These are phyloP conservation scores for Penicillium sp. DNA, from an alignment of 2,329 filamentous ascomycete species.

Conservation along the genomic window DNA sequence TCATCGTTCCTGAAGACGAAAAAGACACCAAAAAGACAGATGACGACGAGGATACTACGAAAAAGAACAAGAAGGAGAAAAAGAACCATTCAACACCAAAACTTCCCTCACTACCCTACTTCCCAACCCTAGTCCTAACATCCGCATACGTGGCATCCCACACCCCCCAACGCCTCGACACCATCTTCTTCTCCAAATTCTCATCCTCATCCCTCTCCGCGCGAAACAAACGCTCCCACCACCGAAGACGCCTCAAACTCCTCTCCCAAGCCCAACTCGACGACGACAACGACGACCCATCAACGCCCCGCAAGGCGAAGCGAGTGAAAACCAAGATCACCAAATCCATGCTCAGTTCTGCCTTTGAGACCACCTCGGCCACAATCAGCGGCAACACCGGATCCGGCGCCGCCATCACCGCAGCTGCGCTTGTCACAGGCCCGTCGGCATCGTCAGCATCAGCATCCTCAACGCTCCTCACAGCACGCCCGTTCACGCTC, in stretches of 20 bases:
- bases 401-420: background rate
- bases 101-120: constrained; percentile 35
- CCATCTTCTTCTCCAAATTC: constrained; percentile 48
- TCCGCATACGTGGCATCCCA: constrained; percentile 47
- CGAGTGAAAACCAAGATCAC: constrained; percentile 37
- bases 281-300: constrained; percentile 27
- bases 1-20: constrained; percentile 33
- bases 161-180: constrained; percentile 45
- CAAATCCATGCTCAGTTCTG: constrained; percentile 37
- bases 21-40: background rate
- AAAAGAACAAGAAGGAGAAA: background rate
- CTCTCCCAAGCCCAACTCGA: constrained; percentile 37
- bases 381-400: constrained; percentile 27
- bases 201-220: constrained; percentile 41
- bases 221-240: constrained; percentile 43
- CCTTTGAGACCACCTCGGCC: constrained; percentile 37
- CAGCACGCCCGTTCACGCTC: constrained; percentile 41
- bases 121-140: constrained; percentile 45
- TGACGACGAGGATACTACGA: background rate
- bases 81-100: background rate
- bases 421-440: background rate
- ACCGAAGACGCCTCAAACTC: constrained; percentile 38
- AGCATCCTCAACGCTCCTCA: constrained; percentile 37
- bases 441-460: constrained; percentile 21
- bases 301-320: constrained; percentile 33